Percentiles rank a stretch among this genome's conserved stretches.
Evolutionary conservation across 345 rosid species (phyloP).

Genomic region (Cardamine occulta): DNA sequence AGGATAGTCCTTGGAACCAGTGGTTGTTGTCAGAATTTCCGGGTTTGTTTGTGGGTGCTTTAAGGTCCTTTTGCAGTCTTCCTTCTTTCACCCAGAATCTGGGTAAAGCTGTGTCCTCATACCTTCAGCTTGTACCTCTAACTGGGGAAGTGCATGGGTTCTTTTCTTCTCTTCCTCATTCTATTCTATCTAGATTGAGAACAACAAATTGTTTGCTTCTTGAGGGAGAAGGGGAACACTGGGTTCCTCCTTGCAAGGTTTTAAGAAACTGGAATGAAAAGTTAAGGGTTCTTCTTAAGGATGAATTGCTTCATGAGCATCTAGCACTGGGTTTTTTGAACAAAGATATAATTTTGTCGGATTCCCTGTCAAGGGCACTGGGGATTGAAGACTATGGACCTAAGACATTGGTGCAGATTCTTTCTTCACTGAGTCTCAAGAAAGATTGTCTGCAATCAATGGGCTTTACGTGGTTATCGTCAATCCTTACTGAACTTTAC

Average conservation of each 20-base stretch:
- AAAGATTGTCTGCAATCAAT: constrained; percentile 61
- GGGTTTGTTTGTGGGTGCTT: constrained; percentile 71
- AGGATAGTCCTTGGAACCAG: constrained; percentile 93
- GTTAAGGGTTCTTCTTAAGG: constrained; percentile 60
- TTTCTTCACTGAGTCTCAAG: constrained; percentile 57
- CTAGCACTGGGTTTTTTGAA: constrained; percentile 86
- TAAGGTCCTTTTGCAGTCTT: constrained; percentile 72
- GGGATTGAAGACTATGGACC: constrained; percentile 83
- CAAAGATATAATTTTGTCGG: constrained; percentile 70
- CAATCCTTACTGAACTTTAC: constrained; percentile 67
- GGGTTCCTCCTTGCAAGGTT: constrained; percentile 94
- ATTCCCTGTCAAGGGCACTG: constrained; percentile 76
- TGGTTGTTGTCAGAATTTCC: constrained; percentile 84
- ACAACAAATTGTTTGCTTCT: constrained; percentile 73
- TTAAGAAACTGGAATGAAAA: constrained; percentile 84
- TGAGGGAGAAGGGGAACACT: constrained; percentile 69
- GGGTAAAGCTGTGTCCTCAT: constrained; percentile 81
- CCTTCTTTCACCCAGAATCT: constrained; percentile 77
- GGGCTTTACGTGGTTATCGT: constrained; percentile 79
- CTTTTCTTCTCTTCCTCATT: constrained; percentile 76
- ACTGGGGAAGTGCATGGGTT: constrained; percentile 94
- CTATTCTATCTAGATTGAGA: constrained; percentile 63
- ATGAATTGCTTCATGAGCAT: constrained; percentile 66
- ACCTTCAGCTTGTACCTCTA: constrained; percentile 90
- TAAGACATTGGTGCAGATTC: constrained; percentile 65